phyloP scores from a whole-genome alignment of 192 early-diverging fungal genomes.

The Coemansia sp. region DNA sequence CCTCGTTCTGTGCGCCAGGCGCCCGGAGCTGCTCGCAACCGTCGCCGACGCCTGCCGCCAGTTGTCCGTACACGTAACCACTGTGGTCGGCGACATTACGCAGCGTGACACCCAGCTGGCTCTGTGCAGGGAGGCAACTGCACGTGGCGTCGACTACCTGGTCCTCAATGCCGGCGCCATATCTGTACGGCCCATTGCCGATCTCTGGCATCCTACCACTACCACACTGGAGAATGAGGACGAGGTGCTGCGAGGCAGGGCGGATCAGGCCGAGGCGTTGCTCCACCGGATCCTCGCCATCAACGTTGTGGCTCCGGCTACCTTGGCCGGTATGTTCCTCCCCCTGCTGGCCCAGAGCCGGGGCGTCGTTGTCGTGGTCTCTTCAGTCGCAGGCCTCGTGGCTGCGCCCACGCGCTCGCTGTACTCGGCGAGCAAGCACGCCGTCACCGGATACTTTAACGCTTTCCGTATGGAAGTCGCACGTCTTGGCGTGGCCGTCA shows the following conservation, averaged over 20 bases:
- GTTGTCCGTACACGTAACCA: neutral
- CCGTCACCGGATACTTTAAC: slow-evolving; percentile 78
- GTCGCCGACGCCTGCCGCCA: slow-evolving; percentile 51
- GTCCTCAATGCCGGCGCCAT: slow-evolving; percentile 77
- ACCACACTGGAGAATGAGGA: neutral
- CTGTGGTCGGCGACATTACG: slow-evolving; percentile 61
- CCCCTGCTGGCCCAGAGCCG: slow-evolving; percentile 54
- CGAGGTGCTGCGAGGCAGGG: slow-evolving; percentile 2
- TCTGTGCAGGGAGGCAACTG: slow-evolving; percentile 28
- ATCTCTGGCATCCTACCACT: slow-evolving; percentile 51
- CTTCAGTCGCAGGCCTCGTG: slow-evolving; percentile 69
- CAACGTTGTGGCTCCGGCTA: slow-evolving; percentile 59
- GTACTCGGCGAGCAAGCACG: slow-evolving; percentile 79
- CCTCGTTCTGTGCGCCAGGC: slow-evolving; percentile 64
- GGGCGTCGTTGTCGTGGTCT: slow-evolving; percentile 61
- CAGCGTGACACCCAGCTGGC: slow-evolving; percentile 50
- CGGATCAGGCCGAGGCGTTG: slow-evolving; percentile 30
- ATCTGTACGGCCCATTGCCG: slow-evolving; percentile 65
- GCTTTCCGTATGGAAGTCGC: slow-evolving; percentile 75
- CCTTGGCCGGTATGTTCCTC: slow-evolving; percentile 55
- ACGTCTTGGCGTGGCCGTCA: slow-evolving; percentile 59
- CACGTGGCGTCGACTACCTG: slow-evolving; percentile 60
- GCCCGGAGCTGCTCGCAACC: slow-evolving; percentile 51
- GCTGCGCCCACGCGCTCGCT: slow-evolving; percentile 74
- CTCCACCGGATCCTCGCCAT: slow-evolving; percentile 54